Evolutionary conservation across 768 basidiomycete genomes (phyloP).

Genomic region (Naganishia randhawae): DNA sequence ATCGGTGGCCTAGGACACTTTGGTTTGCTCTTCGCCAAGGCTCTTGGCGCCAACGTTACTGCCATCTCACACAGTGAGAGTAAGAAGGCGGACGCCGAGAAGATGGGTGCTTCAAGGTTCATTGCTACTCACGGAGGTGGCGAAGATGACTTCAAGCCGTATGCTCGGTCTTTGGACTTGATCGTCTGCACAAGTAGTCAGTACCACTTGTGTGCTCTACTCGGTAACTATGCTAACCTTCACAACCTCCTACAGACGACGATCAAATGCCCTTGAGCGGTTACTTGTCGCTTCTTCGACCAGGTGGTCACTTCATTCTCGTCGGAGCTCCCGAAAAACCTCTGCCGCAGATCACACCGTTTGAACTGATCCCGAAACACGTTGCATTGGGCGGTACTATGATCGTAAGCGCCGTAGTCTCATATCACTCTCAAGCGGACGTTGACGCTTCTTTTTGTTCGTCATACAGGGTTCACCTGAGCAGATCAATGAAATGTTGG

Average conservation of each 20-base stretch:
- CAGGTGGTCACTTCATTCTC: slow-evolving; percentile 42
- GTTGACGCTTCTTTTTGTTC: slow-evolving; percentile 1
- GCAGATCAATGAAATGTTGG: slow-evolving; percentile 34
- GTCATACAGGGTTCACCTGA: slow-evolving; percentile 32
- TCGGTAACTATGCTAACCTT: slow-evolving; percentile 45
- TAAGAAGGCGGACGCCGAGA: slow-evolving; percentile 60
- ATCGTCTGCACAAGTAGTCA: slow-evolving; percentile 54
- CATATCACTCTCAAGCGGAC: slow-evolving; percentile 22
- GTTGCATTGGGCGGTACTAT: slow-evolving; percentile 39
- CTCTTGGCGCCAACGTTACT: slow-evolving; percentile 60
- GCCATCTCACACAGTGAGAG: slow-evolving; percentile 59
- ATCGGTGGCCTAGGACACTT: slow-evolving; percentile 45
- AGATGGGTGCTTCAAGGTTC: slow-evolving; percentile 60
- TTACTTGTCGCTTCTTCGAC: slow-evolving; percentile 43
- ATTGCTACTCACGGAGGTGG: slow-evolving; percentile 54
- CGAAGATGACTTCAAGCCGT: slow-evolving; percentile 42
- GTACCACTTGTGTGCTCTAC: slow-evolving; percentile 52
- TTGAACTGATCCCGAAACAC: slow-evolving; percentile 54
- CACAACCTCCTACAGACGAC: slow-evolving; percentile 34
- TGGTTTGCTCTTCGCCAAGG: slow-evolving; percentile 54
- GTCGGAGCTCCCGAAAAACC: slow-evolving; percentile 48
- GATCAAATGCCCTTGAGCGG: slow-evolving; percentile 39
- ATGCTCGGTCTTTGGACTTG: slow-evolving; percentile 49
- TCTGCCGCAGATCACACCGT: slow-evolving; percentile 52
- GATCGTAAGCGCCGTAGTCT: slow-evolving; percentile 34